These are phyloP conservation scores for Aspergillus carlsbadensis DNA, from an alignment of 495 filamentous ascomycete species.

Conservation along the genomic window DNA sequence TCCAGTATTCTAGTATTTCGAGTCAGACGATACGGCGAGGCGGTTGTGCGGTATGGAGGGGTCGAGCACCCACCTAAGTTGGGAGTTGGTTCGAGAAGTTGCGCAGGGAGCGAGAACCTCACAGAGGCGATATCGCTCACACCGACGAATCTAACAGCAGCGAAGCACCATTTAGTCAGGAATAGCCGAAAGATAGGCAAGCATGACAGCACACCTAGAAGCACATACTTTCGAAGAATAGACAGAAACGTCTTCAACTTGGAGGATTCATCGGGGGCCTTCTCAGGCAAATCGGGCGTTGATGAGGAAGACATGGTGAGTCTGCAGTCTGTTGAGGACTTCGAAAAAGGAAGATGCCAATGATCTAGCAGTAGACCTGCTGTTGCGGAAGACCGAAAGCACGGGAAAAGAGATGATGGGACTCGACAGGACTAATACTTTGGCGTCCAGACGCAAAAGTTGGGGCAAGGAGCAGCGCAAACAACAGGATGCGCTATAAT, in stretches of 20 bases:
- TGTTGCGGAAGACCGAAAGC: constrained; percentile 4
- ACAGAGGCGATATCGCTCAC: constrained; percentile 94
- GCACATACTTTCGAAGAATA: constrained; percentile 74
- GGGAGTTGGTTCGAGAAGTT: constrained; percentile 91
- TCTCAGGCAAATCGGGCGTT: constrained; percentile 49
- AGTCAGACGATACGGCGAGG: constrained; percentile 16
- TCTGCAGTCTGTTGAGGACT: neutral
- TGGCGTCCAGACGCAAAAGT: constrained; percentile 13
- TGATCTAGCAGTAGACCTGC: constrained; percentile 2
- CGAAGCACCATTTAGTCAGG: constrained; percentile 22
- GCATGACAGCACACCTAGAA: neutral
- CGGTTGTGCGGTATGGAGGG: neutral
- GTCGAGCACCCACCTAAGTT: constrained; percentile 65
- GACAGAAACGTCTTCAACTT: constrained; percentile 82
- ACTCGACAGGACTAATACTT: neutral
- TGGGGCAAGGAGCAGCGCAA: neutral
- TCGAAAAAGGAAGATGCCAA: neutral
- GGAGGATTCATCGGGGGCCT: constrained; percentile 72
- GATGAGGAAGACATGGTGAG: constrained; percentile 31
- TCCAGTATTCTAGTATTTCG: constrained; percentile 80
- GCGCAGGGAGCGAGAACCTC: constrained; percentile 91
- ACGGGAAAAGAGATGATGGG: neutral
- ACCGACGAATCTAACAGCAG: constrained; percentile 73
- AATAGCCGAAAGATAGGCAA: neutral
- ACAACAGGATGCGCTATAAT: neutral